Percentiles rank a stretch among this genome's conserved stretches.
Conservation (phyloP, 495 filamentous ascomycete genomes). For the Aspergillus kassunensis region DNA sequence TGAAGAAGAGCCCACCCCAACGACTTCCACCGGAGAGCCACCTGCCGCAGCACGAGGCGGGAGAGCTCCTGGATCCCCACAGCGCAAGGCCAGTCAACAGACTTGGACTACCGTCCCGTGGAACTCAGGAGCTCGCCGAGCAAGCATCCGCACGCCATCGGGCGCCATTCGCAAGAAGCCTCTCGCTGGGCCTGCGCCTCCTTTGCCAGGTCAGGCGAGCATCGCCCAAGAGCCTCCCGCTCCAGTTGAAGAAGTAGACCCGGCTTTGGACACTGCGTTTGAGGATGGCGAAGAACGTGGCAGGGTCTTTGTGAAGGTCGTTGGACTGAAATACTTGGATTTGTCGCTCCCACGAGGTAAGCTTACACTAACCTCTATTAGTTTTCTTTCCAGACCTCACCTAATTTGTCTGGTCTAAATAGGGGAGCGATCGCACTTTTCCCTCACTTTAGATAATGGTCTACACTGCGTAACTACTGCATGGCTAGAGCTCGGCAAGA, state of each 20-base stretch:
- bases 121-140: constrained; percentile 73
- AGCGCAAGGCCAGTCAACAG: constrained; percentile 72
- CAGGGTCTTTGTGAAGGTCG: constrained; percentile 94
- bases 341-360: constrained; percentile 86
- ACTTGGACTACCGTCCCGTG: constrained; percentile 96
- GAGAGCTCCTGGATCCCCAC: constrained; percentile 64
- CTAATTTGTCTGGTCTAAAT: constrained; percentile 23
- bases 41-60: constrained; percentile 51
- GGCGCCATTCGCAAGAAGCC: constrained; percentile 64
- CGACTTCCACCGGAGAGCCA: constrained; percentile 44
- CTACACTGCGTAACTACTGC: constrained; percentile 96
- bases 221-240: constrained; percentile 61
- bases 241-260: constrained; percentile 57
- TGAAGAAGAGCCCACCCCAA: constrained; percentile 39
- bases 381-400: background rate
- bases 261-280: constrained; percentile 48
- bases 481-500: constrained; percentile 89
- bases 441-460: constrained; percentile 92
- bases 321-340: constrained; percentile 92
- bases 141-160: constrained; percentile 56
- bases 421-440: constrained; percentile 90
- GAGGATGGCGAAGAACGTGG: constrained; percentile 85
- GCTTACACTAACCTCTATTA: constrained; percentile 18
- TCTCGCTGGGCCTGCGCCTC: constrained; percentile 62
- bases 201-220: constrained; percentile 83